These are phyloP conservation scores for Aspergillus leporis DNA, from an alignment of 495 filamentous ascomycete genomes.

Conservation along the genomic window DNA sequence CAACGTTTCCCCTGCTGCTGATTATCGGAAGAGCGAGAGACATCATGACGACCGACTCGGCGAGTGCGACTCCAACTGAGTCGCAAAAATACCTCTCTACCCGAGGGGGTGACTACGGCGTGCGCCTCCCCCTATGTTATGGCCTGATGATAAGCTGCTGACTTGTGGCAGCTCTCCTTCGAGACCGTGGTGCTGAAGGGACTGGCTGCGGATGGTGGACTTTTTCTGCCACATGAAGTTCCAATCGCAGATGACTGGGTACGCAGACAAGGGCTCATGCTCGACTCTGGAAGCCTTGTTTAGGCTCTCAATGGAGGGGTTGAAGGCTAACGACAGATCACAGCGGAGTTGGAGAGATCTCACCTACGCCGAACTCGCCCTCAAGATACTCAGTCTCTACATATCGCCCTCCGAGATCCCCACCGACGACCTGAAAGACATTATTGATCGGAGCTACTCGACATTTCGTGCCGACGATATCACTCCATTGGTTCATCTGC, in stretches of 20 bases:
- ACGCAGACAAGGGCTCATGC: conserved; percentile 1
- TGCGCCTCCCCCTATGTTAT: conserved; percentile 28
- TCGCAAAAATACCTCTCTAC: conserved; percentile 83
- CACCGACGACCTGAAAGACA: conserved; percentile 69
- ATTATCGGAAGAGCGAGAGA: background rate
- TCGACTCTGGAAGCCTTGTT: background rate
- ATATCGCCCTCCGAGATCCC: conserved; percentile 84
- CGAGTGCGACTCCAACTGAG: background rate
- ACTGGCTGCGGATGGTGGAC: conserved; percentile 81
- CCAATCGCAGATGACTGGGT: conserved; percentile 52
- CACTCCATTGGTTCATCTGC: conserved; percentile 70
- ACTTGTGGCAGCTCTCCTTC: conserved; percentile 70
- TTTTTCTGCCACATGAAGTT: conserved; percentile 86
- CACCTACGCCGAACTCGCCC: conserved; percentile 76
- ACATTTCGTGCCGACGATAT: conserved; percentile 78
- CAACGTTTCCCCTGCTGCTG: background rate
- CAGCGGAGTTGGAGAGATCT: conserved; percentile 64
- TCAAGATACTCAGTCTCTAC: conserved; percentile 70
- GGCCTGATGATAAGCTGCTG: conserved; percentile 6
- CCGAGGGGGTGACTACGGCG: conserved; percentile 75
- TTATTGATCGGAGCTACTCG: conserved; percentile 78
- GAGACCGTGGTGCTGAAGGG: conserved; percentile 90
- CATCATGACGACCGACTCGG: conserved; percentile 4
- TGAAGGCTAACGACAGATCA: conserved; percentile 1
- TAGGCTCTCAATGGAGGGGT: background rate